phyloP scores from a whole-genome alignment of 2,329 filamentous ascomycete genomes.

The Sporothrix pallida region DNA sequence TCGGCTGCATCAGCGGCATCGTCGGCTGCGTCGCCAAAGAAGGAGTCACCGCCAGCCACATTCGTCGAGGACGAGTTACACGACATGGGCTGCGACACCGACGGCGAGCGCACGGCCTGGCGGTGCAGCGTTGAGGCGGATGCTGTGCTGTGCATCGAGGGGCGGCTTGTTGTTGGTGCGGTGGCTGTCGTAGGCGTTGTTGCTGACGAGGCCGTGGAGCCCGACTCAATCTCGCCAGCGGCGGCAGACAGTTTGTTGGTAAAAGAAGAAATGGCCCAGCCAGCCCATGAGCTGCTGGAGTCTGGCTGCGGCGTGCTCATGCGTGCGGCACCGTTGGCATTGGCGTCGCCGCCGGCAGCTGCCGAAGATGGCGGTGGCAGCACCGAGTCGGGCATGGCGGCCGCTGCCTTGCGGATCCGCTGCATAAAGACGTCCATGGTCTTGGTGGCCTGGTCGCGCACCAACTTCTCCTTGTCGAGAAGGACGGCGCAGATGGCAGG shows the following conservation, averaged over 20 bases:
- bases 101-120: conserved; percentile 63
- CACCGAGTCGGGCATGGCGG: conserved; percentile 78
- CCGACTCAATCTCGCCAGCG: conserved; percentile 80
- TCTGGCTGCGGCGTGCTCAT: conserved; percentile 77
- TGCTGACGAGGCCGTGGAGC: conserved; percentile 46
- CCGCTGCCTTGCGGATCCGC: conserved; percentile 78
- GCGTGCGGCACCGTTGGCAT: conserved; percentile 63
- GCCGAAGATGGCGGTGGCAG: conserved; percentile 70
- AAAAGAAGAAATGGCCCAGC: conserved; percentile 98
- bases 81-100: conserved; percentile 51
- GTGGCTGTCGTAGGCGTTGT: conserved; percentile 16
- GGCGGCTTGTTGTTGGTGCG: conserved; percentile 42
- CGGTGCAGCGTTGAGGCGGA: conserved; percentile 66
- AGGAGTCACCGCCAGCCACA: conserved; percentile 48
- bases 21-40: conserved; percentile 61
- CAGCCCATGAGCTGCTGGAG: conserved; percentile 74
- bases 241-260: conserved; percentile 90
- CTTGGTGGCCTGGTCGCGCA: conserved; percentile 90
- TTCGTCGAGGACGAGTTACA: conserved; percentile 55
- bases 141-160: conserved; percentile 52
- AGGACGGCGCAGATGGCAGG: conserved; percentile 83
- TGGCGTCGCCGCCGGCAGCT: conserved; percentile 36
- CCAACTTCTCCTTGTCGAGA: conserved; percentile 93
- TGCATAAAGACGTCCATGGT: conserved; percentile 85
- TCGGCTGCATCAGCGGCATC: conserved; percentile 67